Evolutionary conservation across 495 filamentous ascomycete genomes (phyloP), one percentile per base, ranked within the genome.

Genomic region (Pseudotulostoma volvatum): DNA sequence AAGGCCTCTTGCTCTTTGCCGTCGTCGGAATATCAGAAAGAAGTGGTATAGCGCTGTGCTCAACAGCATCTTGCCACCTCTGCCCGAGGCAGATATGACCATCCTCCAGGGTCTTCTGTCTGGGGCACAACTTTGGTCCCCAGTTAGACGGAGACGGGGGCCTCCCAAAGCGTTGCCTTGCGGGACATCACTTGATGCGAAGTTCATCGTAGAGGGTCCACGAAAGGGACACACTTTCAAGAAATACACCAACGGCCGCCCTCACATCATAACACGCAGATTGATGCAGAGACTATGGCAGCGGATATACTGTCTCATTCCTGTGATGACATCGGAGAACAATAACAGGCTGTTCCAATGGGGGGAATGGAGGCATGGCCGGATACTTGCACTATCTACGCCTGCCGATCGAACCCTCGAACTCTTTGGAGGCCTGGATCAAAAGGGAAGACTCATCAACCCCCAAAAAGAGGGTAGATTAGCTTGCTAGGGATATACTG

Each of bases 41-140:
- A 64, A 63, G 39, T 76, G 73, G 63, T 87, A 81, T 59, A 64
- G 58, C 0, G 25, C 44, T 0, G 54, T 73, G 31, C 60, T 82
- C 14, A 50, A 60, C 0, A 66, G 63, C 33, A 47, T 84, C 3
- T 53, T 81, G n/a, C 82, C 86, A 4, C 90, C 90, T 1, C 45
- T 95, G 1, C 76, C 80, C 0, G 44, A 60, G 16, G 43, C 60
- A 11, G 83, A 90, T 41, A 81, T 80, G 63, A 55, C 70, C 18
- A 47, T 65, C 21, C 56, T 97, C 7, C 54, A 66, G 9, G 67
- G 62, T 13, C 46, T 93, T 8, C 63, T 74, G 0, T 46, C 56
- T 8, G 85, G 80, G 1, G 52, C 31, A 37, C 37, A 46, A 2
- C 61, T 52, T 44, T 68, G 65, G 53, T 56, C 39, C 37, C 60